Base-by-base conservation (phyloP, 2,329 filamentous ascomycete genomes). In the Pyrenochaeta sp. region DNA sequence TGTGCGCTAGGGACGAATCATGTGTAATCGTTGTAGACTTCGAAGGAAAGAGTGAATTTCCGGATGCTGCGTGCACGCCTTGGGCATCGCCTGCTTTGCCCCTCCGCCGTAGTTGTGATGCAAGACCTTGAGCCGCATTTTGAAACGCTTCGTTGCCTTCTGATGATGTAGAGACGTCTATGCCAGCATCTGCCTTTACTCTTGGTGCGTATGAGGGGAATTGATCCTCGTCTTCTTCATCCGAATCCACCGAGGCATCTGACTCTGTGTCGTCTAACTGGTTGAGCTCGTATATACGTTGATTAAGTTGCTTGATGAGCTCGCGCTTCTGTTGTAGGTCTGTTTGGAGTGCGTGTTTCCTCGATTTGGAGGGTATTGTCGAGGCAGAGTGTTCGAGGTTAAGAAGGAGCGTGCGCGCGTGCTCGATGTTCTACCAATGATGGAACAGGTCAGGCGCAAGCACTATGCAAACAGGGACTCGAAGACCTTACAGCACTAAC, bases 341-440 rank as follows among this genome's bases (percentile, higher is more conserved):
- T 18, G 79, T 75, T 72, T 91, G 88, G 15, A 83, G 71, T 52
- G 88, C 83, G 57, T 86, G 80, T 63, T 86, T 84, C 53, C 83
- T 84, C 1, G 71, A 67, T 51, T 73, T 73, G n/a, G 69, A 69
- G 14, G 69, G 57, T 23, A 71, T 49, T n/a, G 75, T 78, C 12
- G 85, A 75, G 5, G 86, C 82, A 63, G 90, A 85, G 64, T 91
- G 89, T 71, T 92, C 90, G 36, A 92, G 82, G 54, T 83, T 87
- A 17, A 88, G 83, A 50, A 93, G 84, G 27, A 90, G 82, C 0
- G 82, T 83, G 35, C 87, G 85, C 17, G 90, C 90, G 71, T 90
- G 86, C 61, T 90, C 85, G 56, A 94, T 79, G 66, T 92, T 93
- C 85, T 37, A 42, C 36, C 2, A 21, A 5, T 2, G 7, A 39